phyloP scores from a whole-genome alignment of 495 filamentous ascomycete species.

The Peziza echinospora region DNA sequence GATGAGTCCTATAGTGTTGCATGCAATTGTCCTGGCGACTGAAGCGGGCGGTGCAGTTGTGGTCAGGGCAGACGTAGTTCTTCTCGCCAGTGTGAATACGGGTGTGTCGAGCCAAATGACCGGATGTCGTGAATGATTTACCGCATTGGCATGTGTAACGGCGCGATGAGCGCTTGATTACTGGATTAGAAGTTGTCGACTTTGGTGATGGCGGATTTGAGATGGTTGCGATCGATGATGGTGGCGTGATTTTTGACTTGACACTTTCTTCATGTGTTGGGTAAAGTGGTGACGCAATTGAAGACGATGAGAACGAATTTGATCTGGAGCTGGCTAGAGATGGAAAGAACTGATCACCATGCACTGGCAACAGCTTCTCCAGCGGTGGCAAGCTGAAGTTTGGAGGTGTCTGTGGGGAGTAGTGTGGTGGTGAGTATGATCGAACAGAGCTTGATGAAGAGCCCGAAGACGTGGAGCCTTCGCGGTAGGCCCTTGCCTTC shows the following conservation, averaged over 20 bases:
- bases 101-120: slow-evolving; percentile 85
- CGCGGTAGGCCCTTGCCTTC: slow-evolving; percentile 1
- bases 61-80: slow-evolving; percentile 61
- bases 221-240: slow-evolving; percentile 2
- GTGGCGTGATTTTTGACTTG: slow-evolving; percentile 9
- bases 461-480: slow-evolving; percentile 10
- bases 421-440: slow-evolving; percentile 10
- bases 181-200: slow-evolving; percentile 10
- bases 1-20: slow-evolving; percentile 83
- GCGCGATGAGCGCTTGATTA: slow-evolving; percentile 41
- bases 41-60: slow-evolving; percentile 69
- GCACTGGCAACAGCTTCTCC: slow-evolving; percentile 13
- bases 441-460: slow-evolving; percentile 16
- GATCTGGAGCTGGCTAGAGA: slow-evolving; percentile 2
- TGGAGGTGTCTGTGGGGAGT: slow-evolving; percentile 17
- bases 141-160: slow-evolving; percentile 46
- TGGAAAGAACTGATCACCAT: slow-evolving; percentile 10
- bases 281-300: background rate
- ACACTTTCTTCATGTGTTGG: slow-evolving; percentile 2
- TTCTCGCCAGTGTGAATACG: slow-evolving; percentile 96
- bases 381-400: slow-evolving; percentile 14
- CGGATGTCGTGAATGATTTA: slow-evolving; percentile 84
- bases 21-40: slow-evolving; percentile 98
- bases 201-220: slow-evolving; percentile 18
- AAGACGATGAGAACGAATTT: slow-evolving; percentile 9